Evolutionary conservation across 441 rosid genomes (phyloP).

Genomic region (Francoa sonchifolia): DNA sequence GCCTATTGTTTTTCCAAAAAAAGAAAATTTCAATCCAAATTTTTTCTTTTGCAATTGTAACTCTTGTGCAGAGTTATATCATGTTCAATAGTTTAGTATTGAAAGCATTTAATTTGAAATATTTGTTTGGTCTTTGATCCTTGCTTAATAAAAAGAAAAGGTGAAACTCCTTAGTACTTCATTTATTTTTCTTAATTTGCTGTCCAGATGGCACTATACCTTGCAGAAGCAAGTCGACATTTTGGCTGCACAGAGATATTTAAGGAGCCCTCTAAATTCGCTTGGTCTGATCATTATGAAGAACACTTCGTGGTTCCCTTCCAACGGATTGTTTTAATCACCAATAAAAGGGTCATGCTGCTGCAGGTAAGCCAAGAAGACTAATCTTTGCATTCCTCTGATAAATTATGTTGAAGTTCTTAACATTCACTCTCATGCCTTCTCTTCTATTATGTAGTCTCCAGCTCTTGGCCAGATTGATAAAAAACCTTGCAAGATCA

Average conservation of each 20-base stretch:
- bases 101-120: too few relatives aligned
- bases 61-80: too few relatives aligned
- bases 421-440: slow-evolving; percentile 7
- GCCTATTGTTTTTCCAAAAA: too few relatives aligned
- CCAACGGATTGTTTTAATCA: slow-evolving; percentile 72
- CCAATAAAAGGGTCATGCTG: slow-evolving; percentile 72
- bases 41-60: too few relatives aligned
- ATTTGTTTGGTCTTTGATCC: not conserved
- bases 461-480: slow-evolving; percentile 64
- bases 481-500: slow-evolving; percentile 82
- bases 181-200: slow-evolving; percentile 10
- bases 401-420: not conserved
- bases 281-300: slow-evolving; percentile 82
- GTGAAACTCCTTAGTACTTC: too few relatives aligned
- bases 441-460: slow-evolving; percentile 43
- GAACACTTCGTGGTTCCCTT: slow-evolving; percentile 73
- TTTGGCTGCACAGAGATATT: slow-evolving; percentile 93
- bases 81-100: too few relatives aligned
- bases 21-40: too few relatives aligned
- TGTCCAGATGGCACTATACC: slow-evolving; percentile 79
- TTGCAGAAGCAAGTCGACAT: slow-evolving; percentile 85
- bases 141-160: not conserved
- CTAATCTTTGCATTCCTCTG: slow-evolving; percentile 8
- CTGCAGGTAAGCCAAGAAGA: slow-evolving; percentile 55
- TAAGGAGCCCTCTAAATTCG: slow-evolving; percentile 93